These are phyloP conservation scores for Trichoderma citrinoviride DNA, from an alignment of 2,329 filamentous ascomycete genomes.

Conservation along the genomic window DNA sequence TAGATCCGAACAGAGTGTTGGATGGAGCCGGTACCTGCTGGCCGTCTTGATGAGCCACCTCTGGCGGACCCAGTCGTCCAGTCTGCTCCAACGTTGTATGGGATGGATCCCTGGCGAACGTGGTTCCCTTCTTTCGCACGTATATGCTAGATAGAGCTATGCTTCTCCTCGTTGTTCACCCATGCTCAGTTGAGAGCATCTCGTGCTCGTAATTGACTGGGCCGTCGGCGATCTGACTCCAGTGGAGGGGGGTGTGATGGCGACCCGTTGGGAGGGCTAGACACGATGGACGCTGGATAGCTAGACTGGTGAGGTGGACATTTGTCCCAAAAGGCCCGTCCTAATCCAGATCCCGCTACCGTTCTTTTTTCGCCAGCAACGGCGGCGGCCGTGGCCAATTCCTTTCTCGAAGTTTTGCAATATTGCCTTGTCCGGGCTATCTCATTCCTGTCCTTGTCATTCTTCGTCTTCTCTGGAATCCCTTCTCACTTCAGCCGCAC, in stretches of 20 bases:
- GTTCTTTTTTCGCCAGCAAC: constrained; percentile 4
- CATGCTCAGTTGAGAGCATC: not conserved
- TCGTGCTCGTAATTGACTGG: not conserved
- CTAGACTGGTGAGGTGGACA: constrained; percentile 15
- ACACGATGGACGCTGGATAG: constrained; percentile 11
- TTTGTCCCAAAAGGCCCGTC: constrained; percentile 12
- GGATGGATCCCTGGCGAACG: not conserved
- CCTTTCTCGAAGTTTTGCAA: not conserved
- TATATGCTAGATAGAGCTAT: not conserved
- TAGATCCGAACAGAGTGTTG: constrained; percentile 10
- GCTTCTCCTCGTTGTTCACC: not conserved
- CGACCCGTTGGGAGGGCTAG: constrained; percentile 5
- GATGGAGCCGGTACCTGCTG: constrained; percentile 2
- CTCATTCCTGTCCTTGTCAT: not conserved
- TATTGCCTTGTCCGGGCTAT: not conserved
- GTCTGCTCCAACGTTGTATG: constrained; percentile 11
- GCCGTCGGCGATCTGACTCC: constrained; percentile 19
- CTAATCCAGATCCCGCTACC: constrained; percentile 13
- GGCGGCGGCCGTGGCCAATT: not conserved
- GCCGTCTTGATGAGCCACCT: constrained; percentile 9
- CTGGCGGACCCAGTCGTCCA: constrained; percentile 16
- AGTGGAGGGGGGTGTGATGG: constrained; percentile 9
- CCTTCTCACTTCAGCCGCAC: constrained; percentile 1
- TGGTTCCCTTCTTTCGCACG: not conserved
- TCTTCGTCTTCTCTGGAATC: not conserved